Evolutionary conservation across 2,329 filamentous ascomycete genomes (phyloP).

Genomic region (Aspergillus brunneoviolaceus): DNA sequence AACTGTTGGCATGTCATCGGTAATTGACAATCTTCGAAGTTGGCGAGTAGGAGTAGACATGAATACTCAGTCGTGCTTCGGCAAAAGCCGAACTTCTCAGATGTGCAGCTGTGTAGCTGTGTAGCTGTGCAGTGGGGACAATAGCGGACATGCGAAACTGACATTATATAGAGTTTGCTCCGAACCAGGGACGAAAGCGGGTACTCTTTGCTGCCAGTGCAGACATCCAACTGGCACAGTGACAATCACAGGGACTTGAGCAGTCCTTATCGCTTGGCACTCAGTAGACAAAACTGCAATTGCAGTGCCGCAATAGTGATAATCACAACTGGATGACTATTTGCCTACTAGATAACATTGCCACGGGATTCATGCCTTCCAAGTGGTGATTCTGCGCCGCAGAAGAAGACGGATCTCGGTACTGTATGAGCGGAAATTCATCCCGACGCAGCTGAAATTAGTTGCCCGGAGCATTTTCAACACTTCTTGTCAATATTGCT

Average conservation of each 20-base stretch:
- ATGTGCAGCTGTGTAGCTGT: not conserved
- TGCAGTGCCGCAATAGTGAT: too few relatives aligned
- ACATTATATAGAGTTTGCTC: conserved; percentile 33
- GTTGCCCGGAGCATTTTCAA: too few relatives aligned
- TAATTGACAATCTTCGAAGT: conserved; percentile 41
- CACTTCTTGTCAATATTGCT: not conserved
- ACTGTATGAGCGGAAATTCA: too few relatives aligned
- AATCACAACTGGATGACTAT: too few relatives aligned
- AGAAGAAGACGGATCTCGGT: too few relatives aligned
- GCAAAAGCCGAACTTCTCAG: not conserved
- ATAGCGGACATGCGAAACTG: conserved; percentile 8
- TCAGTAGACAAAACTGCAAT: too few relatives aligned
- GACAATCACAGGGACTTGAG: not conserved
- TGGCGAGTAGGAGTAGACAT: conserved; percentile 44
- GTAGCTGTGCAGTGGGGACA: not conserved
- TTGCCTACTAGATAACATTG: too few relatives aligned
- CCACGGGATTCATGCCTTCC: too few relatives aligned
- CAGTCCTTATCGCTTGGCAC: too few relatives aligned
- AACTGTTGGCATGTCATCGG: conserved; percentile 33
- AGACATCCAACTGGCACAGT: conserved; percentile 6
- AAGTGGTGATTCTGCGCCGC: too few relatives aligned
- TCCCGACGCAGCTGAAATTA: too few relatives aligned
- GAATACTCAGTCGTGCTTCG: not conserved
- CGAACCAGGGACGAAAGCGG: conserved; percentile 39
- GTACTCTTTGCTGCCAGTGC: conserved; percentile 27